Percentiles rank a stretch among this genome's conserved stretches.
Conservation (phyloP, 768 basidiomycete species). For the Dentipellis sp. region DNA sequence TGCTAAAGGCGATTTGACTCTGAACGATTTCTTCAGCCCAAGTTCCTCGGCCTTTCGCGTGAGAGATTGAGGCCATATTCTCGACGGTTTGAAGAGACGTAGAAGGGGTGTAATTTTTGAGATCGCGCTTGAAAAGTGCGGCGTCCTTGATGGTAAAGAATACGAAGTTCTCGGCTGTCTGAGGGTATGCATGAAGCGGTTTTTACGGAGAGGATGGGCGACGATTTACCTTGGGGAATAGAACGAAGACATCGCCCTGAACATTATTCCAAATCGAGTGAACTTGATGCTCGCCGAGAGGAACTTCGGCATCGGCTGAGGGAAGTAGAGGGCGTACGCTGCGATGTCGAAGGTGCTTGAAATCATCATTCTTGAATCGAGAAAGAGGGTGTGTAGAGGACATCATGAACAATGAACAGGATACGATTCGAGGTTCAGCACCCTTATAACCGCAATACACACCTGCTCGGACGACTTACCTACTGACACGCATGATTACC, state of each 20-base stretch:
- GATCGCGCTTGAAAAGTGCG: slow-evolving; percentile 3
- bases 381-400: too few species aligned
- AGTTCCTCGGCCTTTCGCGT: background rate
- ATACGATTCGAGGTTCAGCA: too few species aligned
- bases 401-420: too few species aligned
- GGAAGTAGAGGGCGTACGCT: too few species aligned
- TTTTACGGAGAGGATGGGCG: background rate
- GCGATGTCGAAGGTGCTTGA: too few species aligned
- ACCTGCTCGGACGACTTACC: too few species aligned
- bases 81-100: background rate
- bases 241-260: slow-evolving; percentile 5
- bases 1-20: slow-evolving; percentile 6
- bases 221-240: slow-evolving; percentile 3
- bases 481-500: too few species aligned
- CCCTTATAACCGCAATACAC: too few species aligned
- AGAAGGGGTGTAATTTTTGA: background rate
- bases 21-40: background rate
- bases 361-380: too few species aligned
- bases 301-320: too few species aligned
- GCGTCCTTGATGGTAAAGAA: slow-evolving; percentile 6
- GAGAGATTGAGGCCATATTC: background rate
- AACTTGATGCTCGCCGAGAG: too few species aligned
- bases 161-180: slow-evolving; percentile 2
- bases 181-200: too few species aligned
- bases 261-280: background rate